These are phyloP conservation scores for Hortiboletus flavorubellus DNA, from an alignment of 768 basidiomycete species.

Conservation along the genomic window DNA sequence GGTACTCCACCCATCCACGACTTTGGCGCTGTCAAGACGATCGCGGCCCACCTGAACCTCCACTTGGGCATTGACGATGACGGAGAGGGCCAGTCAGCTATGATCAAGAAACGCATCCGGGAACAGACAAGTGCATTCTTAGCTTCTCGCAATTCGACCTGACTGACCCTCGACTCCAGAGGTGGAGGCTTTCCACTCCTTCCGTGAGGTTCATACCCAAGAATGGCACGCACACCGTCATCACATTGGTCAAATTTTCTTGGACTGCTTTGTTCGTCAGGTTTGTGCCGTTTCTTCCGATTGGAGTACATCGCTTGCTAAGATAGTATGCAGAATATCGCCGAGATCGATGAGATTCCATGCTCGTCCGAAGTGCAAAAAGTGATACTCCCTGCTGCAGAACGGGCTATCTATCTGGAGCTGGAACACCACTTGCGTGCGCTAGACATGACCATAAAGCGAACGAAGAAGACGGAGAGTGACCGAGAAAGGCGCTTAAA, in stretches of 20 bases:
- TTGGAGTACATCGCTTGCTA: slow-evolving; percentile 7
- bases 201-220: slow-evolving; percentile 87
- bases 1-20: slow-evolving; percentile 93
- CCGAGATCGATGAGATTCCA: slow-evolving; percentile 95
- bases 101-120: slow-evolving; percentile 74
- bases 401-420: slow-evolving; percentile 92
- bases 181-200: slow-evolving; percentile 93
- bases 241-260: slow-evolving; percentile 74
- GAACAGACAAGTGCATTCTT: slow-evolving; percentile 72
- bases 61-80: slow-evolving; percentile 92
- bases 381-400: slow-evolving; percentile 83
- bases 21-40: slow-evolving; percentile 87
- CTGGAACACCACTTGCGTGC: slow-evolving; percentile 91
- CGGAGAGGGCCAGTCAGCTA: slow-evolving; percentile 69
- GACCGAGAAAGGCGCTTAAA: slow-evolving; percentile 88
- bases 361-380: slow-evolving; percentile 60
- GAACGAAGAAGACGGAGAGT: slow-evolving; percentile 65
- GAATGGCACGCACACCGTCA: slow-evolving; percentile 93
- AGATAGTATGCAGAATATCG: slow-evolving; percentile 64
- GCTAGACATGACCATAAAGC: slow-evolving; percentile 75
- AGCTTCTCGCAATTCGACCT: background rate
- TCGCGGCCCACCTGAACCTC: slow-evolving; percentile 82
- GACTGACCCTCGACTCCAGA: slow-evolving; percentile 41
- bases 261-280: slow-evolving; percentile 82
- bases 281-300: slow-evolving; percentile 36